Base-by-base conservation (phyloP, 2,329 filamentous ascomycete genomes). In the Daldinia eschscholtzii region DNA sequence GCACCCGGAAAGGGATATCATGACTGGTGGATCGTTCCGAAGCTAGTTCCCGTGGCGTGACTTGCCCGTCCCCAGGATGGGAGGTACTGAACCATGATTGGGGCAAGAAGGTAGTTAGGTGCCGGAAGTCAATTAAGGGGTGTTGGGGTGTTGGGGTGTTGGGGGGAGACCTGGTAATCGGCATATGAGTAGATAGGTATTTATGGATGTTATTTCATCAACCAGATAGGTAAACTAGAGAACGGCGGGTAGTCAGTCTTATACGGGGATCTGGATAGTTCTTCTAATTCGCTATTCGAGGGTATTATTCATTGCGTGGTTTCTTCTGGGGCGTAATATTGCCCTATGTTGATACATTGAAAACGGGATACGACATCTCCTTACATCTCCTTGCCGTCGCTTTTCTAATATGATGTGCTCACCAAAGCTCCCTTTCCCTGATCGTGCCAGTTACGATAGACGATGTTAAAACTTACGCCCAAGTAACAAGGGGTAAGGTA, bases 11-110 rank as follows among this genome's bases (percentile, higher is more conserved):
- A 86, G 74, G 81, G 84, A 35, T 90, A 90, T 77, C 88, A 91
- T 76, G 83, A 87, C 74, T 91, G 87, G 86, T 91, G 89, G 89
- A 81, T 89, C 65, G 87, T 91, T 61, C 89, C 89, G 2, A 85
- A 81, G 75, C 72, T 88, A 18, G 72, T 75, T 41, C 73, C 69
- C 26, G 44, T 72, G 12, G 23, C 58, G 28, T 73, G 53, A 71
- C 15, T 44, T 41, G 23, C 53, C 5, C 9, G 6, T 10, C 15
- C 28, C 33, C 2, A 9, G 6, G 33, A 35, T 35, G 33, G 33
- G 30, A 28, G 46, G 15, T 18, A 52, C 7, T 28, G 13, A n/a
- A 18, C 33, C 18, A 33, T 30, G 28, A 12, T 18, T 12, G 15
- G 26, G 46, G n/a, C 26, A 26, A 26, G 26, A 26, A 33, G 26